These are phyloP conservation scores for Brassica napus DNA, from an alignment of 345 rosid genomes.

Conservation along the genomic window Da-Ae NC_063447.1:42597001-42597500, in stretches of 20 bases:
- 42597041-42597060: slow-evolving; percentile 25
- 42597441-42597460: slow-evolving; percentile 30
- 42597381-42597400: slow-evolving; percentile 5
- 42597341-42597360: slow-evolving; percentile 34
- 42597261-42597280: slow-evolving; percentile 52
- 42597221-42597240: slow-evolving; percentile 64
- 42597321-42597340: slow-evolving; percentile 19
- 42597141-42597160: slow-evolving; percentile 67
- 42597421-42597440: slow-evolving; percentile 16
- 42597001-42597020: slow-evolving; percentile 41
- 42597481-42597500: slow-evolving; percentile 12
- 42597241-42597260: slow-evolving; percentile 51
- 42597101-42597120: slow-evolving; percentile 64
- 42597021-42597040: background rate
- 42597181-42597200: slow-evolving; percentile 49
- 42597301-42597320: slow-evolving; percentile 56
- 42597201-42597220: slow-evolving; percentile 49
- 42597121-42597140: slow-evolving; percentile 70
- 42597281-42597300: slow-evolving; percentile 77
- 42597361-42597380: slow-evolving; percentile 52
- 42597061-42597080: slow-evolving; percentile 30
- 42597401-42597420: slow-evolving; percentile 3
- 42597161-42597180: slow-evolving; percentile 55
- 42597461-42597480: slow-evolving; percentile 22
- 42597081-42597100: slow-evolving; percentile 32